Base-by-base conservation (phyloP, 495 filamentous ascomycete species). In the Hypoxylon fragiforme region DNA sequence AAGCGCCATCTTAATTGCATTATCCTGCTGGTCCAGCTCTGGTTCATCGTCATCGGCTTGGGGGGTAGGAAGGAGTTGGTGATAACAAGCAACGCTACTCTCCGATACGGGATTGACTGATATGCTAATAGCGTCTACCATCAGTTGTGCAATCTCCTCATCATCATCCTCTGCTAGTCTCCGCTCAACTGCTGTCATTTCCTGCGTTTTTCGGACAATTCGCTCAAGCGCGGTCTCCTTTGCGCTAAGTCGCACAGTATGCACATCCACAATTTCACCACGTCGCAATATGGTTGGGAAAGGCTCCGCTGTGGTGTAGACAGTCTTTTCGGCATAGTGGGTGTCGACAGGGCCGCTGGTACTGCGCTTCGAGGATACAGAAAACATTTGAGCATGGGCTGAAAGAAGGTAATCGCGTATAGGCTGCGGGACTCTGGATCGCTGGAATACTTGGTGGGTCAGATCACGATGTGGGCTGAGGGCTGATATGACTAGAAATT, bases 251-350 rank as follows among this genome's bases (percentile, higher is more conserved):
- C 78, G 77, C 15, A 89, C 66, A 20, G 84, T 82, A n/a, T 63
- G 62, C n/a, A 81, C 76, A 2, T 78, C 68, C 8, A 95, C 68
- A 47, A 98, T 85, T 71, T 97, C 94, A 63, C 89, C 95, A 36
- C 91, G 81, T 28, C 91, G 82, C 18, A 96, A 76, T 32, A 98
- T 94, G 7, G 91, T 96, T 5, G 94, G 95, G 73, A 98, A 97
- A 0, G 86, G 61, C 57, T 96, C 91, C 0, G 85, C 85, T 6
- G 90, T 91, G 3, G 82, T 88, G 68, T 90, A 96, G 1, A 97
- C 73, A 0, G 84, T 82, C 74, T 96, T 97, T 71, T 97, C 91
- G 0, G 90, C 86, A 64, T 79, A 90, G 65, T 91, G 87, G 49
- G 84, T 81, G 18, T 81, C 72, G 19, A 86, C 81, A 2, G 81